phyloP scores from a whole-genome alignment of 148 eudicot genomes.

The Rhododendron molle region DNA sequence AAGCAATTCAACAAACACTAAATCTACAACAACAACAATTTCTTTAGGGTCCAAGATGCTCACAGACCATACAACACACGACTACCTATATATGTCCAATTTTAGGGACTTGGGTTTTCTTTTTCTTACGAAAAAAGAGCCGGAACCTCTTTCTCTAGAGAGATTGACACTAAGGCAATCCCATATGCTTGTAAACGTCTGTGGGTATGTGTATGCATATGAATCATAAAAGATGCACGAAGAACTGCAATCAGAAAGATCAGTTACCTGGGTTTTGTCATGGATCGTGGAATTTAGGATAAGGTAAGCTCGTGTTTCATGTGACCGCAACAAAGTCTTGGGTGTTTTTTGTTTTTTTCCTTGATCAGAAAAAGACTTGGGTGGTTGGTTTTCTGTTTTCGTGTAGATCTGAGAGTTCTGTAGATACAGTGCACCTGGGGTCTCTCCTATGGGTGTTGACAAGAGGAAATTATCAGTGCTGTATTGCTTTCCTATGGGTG shows the following conservation, averaged over 20 bases:
- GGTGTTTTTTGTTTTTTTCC: neutral
- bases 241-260: neutral
- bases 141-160: neutral
- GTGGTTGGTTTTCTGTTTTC: neutral
- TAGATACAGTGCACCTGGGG: neutral
- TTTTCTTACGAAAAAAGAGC: neutral
- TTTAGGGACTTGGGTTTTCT: slow-evolving; percentile 11
- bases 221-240: neutral
- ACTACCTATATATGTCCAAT: neutral
- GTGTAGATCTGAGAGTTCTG: neutral
- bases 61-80: neutral
- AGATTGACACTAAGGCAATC: neutral
- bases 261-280: neutral
- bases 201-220: neutral
- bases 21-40: neutral
- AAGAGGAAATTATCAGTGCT: neutral
- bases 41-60: neutral
- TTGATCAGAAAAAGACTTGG: neutral
- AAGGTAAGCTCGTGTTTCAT: slow-evolving; percentile 4
- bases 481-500: too few species aligned
- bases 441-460: neutral
- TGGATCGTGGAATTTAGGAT: neutral
- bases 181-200: neutral
- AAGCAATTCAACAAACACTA: slow-evolving; percentile 3
- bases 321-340: slow-evolving; percentile 8